Percentiles rank a stretch among this genome's conserved stretches.
phyloP scores from a whole-genome alignment of 352 stramenopile species.

The Sclerospora graminicola region DNA sequence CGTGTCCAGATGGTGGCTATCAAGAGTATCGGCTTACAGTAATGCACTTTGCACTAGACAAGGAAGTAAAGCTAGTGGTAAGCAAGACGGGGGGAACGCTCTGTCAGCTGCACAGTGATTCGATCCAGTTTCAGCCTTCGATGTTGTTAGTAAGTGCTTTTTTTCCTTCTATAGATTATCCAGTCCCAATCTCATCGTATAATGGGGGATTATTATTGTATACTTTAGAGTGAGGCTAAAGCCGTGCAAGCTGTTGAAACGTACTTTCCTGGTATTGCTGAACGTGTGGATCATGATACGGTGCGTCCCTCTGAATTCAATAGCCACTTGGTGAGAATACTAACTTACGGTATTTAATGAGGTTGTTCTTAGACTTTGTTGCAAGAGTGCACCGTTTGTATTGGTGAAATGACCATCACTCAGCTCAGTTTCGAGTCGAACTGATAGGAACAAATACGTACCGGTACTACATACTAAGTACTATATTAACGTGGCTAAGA shows the following conservation, averaged over 20 bases:
- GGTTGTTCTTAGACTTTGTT: conserved; percentile 17
- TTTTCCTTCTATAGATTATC: too few species aligned
- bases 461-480: too few species aligned
- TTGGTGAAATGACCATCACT: conserved; percentile 34
- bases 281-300: conserved; percentile 27
- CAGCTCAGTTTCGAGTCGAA: conserved; percentile 5
- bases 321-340: background rate
- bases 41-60: conserved; percentile 34
- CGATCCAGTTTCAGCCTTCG: conserved; percentile 27
- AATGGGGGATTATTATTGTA: too few species aligned
- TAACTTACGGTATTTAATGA: background rate
- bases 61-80: conserved; percentile 33
- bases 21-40: conserved; percentile 51
- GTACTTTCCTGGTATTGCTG: conserved; percentile 56
- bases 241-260: conserved; percentile 40
- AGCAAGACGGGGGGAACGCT: conserved; percentile 53
- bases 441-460: conserved; percentile 24
- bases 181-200: too few species aligned
- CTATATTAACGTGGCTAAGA: background rate
- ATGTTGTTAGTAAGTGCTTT: conserved; percentile 23
- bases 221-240: conserved; percentile 44
- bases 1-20: conserved; percentile 57
- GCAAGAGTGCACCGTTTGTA: conserved; percentile 35
- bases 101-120: conserved; percentile 38
- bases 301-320: conserved; percentile 11